These are phyloP conservation scores for Rhizomucor miehei DNA, from an alignment of 371 early-diverging fungal species.

Conservation along the genomic window DNA sequence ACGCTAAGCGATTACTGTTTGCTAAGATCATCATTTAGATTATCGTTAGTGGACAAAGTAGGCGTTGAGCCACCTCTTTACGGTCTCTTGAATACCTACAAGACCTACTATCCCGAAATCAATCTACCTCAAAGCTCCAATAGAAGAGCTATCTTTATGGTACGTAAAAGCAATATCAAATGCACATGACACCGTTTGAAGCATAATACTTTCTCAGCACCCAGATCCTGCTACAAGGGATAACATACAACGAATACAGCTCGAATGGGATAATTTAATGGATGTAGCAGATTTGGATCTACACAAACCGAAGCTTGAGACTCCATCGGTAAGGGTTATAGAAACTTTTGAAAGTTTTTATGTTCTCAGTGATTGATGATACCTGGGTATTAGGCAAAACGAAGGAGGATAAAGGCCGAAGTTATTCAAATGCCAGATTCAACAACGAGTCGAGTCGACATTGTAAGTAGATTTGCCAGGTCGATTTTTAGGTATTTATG, in stretches of 20 bases:
- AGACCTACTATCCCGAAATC: conserved; percentile 35
- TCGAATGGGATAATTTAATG: conserved; percentile 16
- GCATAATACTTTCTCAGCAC: conserved; percentile 14
- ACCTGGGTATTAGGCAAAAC: neutral
- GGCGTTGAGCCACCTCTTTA: conserved; percentile 34
- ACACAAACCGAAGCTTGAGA: conserved; percentile 1
- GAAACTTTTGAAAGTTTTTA: neutral
- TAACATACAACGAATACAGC: conserved; percentile 24
- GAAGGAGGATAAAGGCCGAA: neutral
- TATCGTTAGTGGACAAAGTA: conserved; percentile 27
- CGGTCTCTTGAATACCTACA: conserved; percentile 42
- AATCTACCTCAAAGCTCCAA: conserved; percentile 18
- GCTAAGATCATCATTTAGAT: conserved; percentile 15
- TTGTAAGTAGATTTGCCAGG: neutral
- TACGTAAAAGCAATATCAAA: too few relatives aligned
- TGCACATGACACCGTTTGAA: too few relatives aligned
- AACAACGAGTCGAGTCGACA: conserved; percentile 5
- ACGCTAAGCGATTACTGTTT: neutral
- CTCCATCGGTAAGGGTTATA: neutral
- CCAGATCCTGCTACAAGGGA: conserved; percentile 34
- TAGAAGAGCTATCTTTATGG: neutral
- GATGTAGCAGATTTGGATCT: neutral
- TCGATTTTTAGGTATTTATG: neutral
- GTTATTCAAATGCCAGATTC: conserved; percentile 3
- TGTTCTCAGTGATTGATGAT: neutral